Base-by-base conservation (phyloP, 805 yeast genomes). In the Kluyveromyces starmeri region DNA sequence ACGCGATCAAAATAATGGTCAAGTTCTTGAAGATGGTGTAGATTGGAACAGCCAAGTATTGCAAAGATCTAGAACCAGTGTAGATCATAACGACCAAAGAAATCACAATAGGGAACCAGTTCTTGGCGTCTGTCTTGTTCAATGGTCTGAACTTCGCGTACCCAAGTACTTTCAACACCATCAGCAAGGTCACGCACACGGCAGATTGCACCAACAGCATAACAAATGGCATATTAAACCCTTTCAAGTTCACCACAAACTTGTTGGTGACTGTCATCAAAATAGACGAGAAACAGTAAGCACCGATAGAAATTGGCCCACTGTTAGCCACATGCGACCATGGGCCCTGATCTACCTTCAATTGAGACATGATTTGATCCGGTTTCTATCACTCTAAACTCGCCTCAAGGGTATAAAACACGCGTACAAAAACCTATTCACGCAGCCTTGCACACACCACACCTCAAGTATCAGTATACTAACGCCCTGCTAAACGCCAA, bases 221-320 rank as follows among this genome's bases (percentile, higher is more conserved):
- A 51, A 92, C 78, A 55, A 86, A 86, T 69, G 86, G 86, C 73
- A 92, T 73, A 62, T 76, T 76, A 61, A 76, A 76, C 58, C 79
- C 71, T 58, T 82, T 75, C 19, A 70, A 64, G 47, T 68, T 70
- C 39, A 92, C 81, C 40, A 92, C 97, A 56, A 78, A 89, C 65
- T 92, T 92, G 72, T 92, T 92, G 41, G 97, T 88, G 42, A 88
- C 86, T 20, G 98, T 92, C 98, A 92, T 92, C 58, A 92, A 66
- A 47, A 92, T 92, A 16, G 98, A 92, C 15, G 98, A 83, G 36
- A 71, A 68, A 71, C 99, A 92, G 75, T 92, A 92, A 23, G 82
- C 71, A 39, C 78, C 55, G 49, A 83, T 83, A 32, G 94, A 81
- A 39, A 82, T 64, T 17, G 71, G 71, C 18, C 71, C 72, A 30